Conservation (phyloP, 164 flowering plant species). For the Berberis thunbergii region DNA sequence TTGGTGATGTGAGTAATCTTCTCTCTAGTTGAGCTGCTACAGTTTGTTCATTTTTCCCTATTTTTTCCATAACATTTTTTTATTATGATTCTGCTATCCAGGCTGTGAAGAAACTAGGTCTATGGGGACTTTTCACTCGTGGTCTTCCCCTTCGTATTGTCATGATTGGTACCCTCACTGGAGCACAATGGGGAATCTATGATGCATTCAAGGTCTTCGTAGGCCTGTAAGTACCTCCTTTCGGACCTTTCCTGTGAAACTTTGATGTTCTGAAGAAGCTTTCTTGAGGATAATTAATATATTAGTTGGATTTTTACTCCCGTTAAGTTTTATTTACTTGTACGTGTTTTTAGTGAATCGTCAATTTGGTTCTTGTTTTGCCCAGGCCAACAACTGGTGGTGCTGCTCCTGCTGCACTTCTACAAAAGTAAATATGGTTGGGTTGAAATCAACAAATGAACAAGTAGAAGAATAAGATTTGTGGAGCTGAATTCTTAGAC, state of each 20-base stretch:
- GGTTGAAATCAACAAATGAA: too few relatives aligned
- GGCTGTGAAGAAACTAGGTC: conserved; percentile 80
- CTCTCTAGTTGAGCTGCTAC: not conserved
- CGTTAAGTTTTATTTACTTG: not conserved
- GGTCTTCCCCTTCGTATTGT: too few relatives aligned
- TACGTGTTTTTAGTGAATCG: not conserved
- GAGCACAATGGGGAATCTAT: conserved; percentile 85
- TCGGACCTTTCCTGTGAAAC: not conserved
- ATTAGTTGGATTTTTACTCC: not conserved
- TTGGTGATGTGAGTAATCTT: conserved; percentile 62
- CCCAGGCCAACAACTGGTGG: conserved; percentile 1
- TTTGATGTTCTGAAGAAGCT: not conserved
- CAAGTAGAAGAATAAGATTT: too few relatives aligned
- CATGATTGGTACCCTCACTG: conserved; percentile 88
- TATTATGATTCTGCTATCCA: conserved; percentile 13
- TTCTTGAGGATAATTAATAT: not conserved
- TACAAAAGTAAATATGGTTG: too few relatives aligned
- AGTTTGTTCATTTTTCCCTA: not conserved
- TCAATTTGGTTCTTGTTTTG: not conserved
- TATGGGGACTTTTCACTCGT: conserved; percentile 34
- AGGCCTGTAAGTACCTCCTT: conserved; percentile 59
- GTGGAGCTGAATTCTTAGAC: too few relatives aligned
- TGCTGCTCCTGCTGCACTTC: not conserved
- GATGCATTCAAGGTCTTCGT: conserved; percentile 84
- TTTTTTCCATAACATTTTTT: not conserved